Evolutionary conservation across 331 rosid genomes (phyloP), one percentile per base, ranked within the genome.

Genomic region (Phaseolus coccineus): DNA sequence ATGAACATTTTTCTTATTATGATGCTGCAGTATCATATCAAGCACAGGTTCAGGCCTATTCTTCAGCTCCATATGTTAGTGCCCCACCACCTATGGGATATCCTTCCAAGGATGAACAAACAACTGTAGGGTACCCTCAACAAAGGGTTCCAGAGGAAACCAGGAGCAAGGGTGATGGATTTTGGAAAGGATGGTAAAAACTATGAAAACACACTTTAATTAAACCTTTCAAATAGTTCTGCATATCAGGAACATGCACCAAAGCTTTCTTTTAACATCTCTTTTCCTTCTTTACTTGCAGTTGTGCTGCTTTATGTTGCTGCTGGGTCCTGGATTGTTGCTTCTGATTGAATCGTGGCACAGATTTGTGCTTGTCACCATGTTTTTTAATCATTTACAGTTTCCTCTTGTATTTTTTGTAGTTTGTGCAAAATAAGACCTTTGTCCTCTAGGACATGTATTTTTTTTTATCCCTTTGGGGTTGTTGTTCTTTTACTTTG

Each of bases 261-360:
- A 4, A 44, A n/a, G 11, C 6, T 55, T 6, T 42, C 47, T 66
- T 55, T 68, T 52, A 22, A 62, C 69, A 8, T 6, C 63, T 4
- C n/a, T 31, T 19, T 57, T 7, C 19, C 39, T 19, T 51, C 37
- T 74, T 68, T 73, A 1, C 24, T 50, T 84, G 76, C 84, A 90
- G 94, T 83, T 87, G 88, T 77, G 97, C 93, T 71, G 93, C 97
- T n/a, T 0, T 91, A 0, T 93, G 98, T 58, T 91, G 98, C 80
- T 89, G 94, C 48, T 89, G 97, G 46, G 80, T 65, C 74, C 56
- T 93, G 84, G 97, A 91, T 62, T 78, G 83, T 3, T 92, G 97
- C 86, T 85, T 89, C 64, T 90, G 70, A 80, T 80, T 79, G 64
- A 53, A 62, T 44, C 39, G 51, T 53, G 39, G 4, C 53, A 24